Conservation (phyloP, 2,329 filamentous ascomycete genomes). For the Orbilia ellipsospora region DNA sequence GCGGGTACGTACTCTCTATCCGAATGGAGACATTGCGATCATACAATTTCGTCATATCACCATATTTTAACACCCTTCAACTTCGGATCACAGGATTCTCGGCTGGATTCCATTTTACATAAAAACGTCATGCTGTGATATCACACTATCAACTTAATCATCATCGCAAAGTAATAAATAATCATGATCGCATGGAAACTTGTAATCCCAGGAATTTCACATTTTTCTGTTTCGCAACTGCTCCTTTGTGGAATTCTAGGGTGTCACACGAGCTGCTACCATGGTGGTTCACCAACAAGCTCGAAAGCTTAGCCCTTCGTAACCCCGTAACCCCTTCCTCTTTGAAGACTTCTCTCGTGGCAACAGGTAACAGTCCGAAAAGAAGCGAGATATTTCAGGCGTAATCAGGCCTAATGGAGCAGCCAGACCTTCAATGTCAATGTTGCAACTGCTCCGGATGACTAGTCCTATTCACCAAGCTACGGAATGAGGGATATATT, state of each 20-base stretch:
- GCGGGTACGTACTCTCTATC: conserved; percentile 41
- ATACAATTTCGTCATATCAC: conserved; percentile 50
- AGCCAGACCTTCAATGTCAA: conserved; percentile 18
- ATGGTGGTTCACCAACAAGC: conserved; percentile 28
- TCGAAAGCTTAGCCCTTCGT: conserved; percentile 36
- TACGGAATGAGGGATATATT: conserved; percentile 54
- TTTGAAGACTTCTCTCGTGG: not conserved
- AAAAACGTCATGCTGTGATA: conserved; percentile 39
- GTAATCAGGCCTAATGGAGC: conserved; percentile 43
- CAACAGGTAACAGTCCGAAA: conserved; percentile 45
- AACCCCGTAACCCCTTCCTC: conserved; percentile 14
- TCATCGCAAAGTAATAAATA: conserved; percentile 5
- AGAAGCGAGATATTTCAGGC: conserved; percentile 36
- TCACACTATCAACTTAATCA: conserved; percentile 27
- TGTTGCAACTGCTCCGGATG: conserved; percentile 39
- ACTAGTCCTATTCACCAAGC: conserved; percentile 20
- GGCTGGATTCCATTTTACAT: conserved; percentile 10
- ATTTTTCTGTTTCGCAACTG: conserved; percentile 16
- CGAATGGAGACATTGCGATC: conserved; percentile 30
- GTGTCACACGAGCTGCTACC: conserved; percentile 52
- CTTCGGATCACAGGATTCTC: conserved; percentile 11
- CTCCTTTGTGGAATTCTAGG: conserved; percentile 39
- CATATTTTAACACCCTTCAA: conserved; percentile 27
- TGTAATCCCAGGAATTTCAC: not conserved
- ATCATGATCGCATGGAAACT: conserved; percentile 25